These are phyloP conservation scores for Ceratobasidium sp. DNA, from an alignment of 1,284 basidiomycete genomes.

Conservation along the genomic window DNA sequence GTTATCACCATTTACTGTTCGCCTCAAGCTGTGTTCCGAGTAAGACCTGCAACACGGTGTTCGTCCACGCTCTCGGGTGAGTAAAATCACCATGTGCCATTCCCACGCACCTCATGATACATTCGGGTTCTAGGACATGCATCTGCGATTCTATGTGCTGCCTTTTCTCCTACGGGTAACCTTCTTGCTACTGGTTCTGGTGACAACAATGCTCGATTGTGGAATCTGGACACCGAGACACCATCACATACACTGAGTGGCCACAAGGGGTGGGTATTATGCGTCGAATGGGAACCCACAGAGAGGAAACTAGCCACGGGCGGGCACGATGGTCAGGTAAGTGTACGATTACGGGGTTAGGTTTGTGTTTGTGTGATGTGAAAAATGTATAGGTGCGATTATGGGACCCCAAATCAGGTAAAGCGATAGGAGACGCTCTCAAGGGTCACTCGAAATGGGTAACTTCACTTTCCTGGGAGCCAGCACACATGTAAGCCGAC, in stretches of 20 bases:
- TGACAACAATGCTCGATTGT: constrained; percentile 92
- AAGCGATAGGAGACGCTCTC: constrained; percentile 83
- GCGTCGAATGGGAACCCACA: constrained; percentile 96
- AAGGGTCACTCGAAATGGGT: constrained; percentile 98
- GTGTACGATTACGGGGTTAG: constrained; percentile 50
- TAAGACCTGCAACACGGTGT: constrained; percentile 92
- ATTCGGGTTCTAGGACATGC: constrained; percentile 75
- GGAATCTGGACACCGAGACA: constrained; percentile 95
- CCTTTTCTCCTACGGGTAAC: constrained; percentile 93
- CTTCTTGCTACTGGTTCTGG: constrained; percentile 95
- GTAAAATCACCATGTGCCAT: constrained; percentile 46
- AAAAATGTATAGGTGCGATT: constrained; percentile 70
- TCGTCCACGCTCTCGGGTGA: constrained; percentile 89
- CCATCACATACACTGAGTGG: constrained; percentile 90
- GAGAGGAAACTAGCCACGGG: constrained; percentile 93
- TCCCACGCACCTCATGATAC: background rate
- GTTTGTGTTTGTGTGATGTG: background rate
- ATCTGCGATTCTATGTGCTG: constrained; percentile 94
- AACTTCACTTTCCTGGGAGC: constrained; percentile 96
- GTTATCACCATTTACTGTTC: constrained; percentile 88
- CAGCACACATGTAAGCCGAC: constrained; percentile 82
- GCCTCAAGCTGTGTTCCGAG: constrained; percentile 96
- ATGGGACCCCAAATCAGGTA: constrained; percentile 92
- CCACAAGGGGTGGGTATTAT: constrained; percentile 96
- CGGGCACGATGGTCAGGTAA: constrained; percentile 88